Evolutionary conservation across 257 asterid genomes (phyloP), one percentile per base, ranked within the genome.

Genomic region (Linderniella brevidens): DNA sequence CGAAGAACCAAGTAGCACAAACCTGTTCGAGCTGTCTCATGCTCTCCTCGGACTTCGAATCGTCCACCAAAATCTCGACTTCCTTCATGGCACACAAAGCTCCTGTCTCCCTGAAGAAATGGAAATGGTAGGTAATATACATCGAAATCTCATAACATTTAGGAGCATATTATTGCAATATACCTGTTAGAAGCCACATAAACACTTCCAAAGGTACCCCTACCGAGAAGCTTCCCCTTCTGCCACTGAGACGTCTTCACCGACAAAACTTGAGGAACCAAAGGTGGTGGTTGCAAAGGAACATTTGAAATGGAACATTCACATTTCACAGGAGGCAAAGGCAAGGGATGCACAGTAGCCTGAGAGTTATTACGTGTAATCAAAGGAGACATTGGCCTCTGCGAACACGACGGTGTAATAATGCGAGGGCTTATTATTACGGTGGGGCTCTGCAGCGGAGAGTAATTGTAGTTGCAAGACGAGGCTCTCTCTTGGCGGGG

Each of bases 31-130:
- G 57, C 62, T 83, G 94, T 67, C 72, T 71, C 36, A 77, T 74
- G 54, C 80, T 50, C 64, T 83, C 94, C 1, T 88, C 77, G 35
- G 78, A 83, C 59, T 79, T 79, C 18, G 92, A 58, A 58, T 83
- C 94, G 60, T 74, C 86, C 0, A 76, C 86, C 51, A 79, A 70
- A 54, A 83, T 68, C 35, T 83, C 94, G 37, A 79, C 94, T 68
- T 76, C 94, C 77, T 83, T 83, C 94, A 83, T 74, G 11, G 94
- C 94, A 57, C 94, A 83, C 54, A 77, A 73, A 45, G 92, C 92
- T 63, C 94, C 92, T 41, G 92, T 83, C 53, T 76, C 83, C 58
- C 92, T 83, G 71, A 49, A 40, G 41, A 36, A 15, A n/a, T 25
- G 32, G 32, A 25, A 25, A 25, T 6, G 4, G 4, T 25, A 25